Base-by-base conservation (phyloP, 1,139 yeast genomes). In the Scheffersomyces parashehatae region DNA sequence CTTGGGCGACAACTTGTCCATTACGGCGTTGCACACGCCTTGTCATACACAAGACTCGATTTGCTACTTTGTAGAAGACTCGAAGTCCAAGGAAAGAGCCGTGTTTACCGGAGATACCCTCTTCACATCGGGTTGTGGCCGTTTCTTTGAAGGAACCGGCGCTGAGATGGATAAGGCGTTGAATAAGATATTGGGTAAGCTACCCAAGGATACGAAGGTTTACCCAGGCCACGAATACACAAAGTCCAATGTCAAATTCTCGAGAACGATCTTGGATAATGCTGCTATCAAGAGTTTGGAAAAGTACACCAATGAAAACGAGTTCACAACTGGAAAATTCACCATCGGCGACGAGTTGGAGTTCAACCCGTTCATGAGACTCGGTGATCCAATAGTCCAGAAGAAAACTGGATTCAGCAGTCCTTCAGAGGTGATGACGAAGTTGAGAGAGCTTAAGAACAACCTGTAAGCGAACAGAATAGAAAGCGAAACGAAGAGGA, bases 181-280 rank as follows among this genome's bases (percentile, higher is more conserved):
- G 56, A 82, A 81, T 53, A 64, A 68, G 24, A 66, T 78, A 4
- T 71, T 89, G 49, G 85, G 76, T 3, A 58, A 62, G 36, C 73
- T 89, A 44, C 95, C 97, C 1, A 67, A 73, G 30, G 83, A 81
- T 12, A 88, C 96, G 0, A 64, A 69, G 31, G 93, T 91, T 3
- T 87, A 83, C 58, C 95, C 97, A 0, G 99, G 99, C 2, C 99
- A 93, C 64, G 99, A 93, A 67, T 93, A 93, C 67, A 95, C 99
- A 11, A 78, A 76, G 52, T 75, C 88, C 31, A 93, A 95, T 62
- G 83, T 87, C 37, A 79, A 76, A 53, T 93, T 93, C 61, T 88
- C 95, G 8, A 72, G 75, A 47, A 77, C 82, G 1, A 80, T 93
- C 1, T 67, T 90, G 58, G 70, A 72, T 9, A 79, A 77, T 52